phyloP scores from a whole-genome alignment of 1,284 basidiomycete genomes.

The Heliocybe sulcata region DNA sequence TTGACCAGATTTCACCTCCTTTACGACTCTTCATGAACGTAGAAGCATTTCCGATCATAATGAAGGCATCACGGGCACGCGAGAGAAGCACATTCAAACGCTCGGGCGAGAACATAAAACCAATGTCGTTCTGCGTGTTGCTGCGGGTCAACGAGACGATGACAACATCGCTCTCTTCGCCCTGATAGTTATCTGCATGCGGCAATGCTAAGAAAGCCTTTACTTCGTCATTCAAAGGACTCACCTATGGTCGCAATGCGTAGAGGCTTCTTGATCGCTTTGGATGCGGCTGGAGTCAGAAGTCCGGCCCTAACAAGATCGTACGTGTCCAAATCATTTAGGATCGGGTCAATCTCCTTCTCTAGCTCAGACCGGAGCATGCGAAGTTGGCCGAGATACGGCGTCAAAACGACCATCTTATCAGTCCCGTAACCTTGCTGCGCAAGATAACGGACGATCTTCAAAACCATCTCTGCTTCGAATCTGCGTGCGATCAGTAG shows the following conservation, averaged over 20 bases:
- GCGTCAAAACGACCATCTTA: constrained; percentile 54
- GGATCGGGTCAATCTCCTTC: constrained; percentile 45
- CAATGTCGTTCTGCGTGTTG: constrained; percentile 46
- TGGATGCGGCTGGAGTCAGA: constrained; percentile 26
- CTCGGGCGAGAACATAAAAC: constrained; percentile 60
- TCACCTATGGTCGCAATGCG: constrained; percentile 57
- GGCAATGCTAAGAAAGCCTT: constrained; percentile 3
- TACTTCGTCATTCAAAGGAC: constrained; percentile 6
- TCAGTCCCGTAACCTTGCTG: constrained; percentile 61
- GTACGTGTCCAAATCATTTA: constrained; percentile 53
- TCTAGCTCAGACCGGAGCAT: constrained; percentile 36
- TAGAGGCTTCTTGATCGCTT: constrained; percentile 32
- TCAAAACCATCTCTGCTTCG: constrained; percentile 55
- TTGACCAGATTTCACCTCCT: constrained; percentile 42
- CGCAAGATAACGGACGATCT: constrained; percentile 54
- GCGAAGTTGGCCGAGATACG: constrained; percentile 59
- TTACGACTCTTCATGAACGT: constrained; percentile 49
- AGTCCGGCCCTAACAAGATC: constrained; percentile 53
- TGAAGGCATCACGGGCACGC: constrained; percentile 50
- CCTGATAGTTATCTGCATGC: constrained; percentile 53
- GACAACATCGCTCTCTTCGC: constrained; percentile 63
- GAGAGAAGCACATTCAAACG: constrained; percentile 64
- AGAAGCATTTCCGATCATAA: constrained; percentile 55
- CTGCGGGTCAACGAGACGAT: constrained; percentile 54
- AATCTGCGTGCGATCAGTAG: not conserved